These are phyloP conservation scores for Hippophae rhamnoides DNA, from an alignment of 306 rosid genomes.

Conservation along the genomic window DNA sequence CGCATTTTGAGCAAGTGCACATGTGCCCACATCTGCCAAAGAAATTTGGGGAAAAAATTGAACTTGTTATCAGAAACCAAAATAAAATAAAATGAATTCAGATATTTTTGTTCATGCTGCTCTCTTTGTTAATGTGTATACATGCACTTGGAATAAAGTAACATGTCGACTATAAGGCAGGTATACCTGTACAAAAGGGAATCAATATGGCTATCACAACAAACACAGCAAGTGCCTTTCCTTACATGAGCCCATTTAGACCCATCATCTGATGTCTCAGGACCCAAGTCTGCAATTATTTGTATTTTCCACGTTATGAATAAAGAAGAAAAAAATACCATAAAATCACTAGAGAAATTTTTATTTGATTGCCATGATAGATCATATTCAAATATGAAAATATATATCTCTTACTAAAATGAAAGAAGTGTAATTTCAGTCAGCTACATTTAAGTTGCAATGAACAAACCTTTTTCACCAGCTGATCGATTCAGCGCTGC, in stretches of 20 bases:
- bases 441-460: not conserved
- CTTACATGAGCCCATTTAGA: constrained; percentile 95
- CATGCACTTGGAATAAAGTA: not conserved
- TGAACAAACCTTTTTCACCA: constrained; percentile 59
- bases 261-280: constrained; percentile 92
- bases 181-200: constrained; percentile 91
- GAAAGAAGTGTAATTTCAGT: not conserved
- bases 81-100: not conserved
- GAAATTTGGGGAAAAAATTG: not conserved
- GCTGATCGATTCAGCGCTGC: constrained; percentile 88
- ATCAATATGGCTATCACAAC: constrained; percentile 93
- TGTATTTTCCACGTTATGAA: not conserved
- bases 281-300: constrained; percentile 47
- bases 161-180: not conserved
- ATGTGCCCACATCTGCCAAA: constrained; percentile 91
- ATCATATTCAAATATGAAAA: not conserved
- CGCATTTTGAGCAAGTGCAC: constrained; percentile 99
- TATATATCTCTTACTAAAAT: too few relatives aligned
- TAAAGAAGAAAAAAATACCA: not conserved
- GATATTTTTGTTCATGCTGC: not conserved
- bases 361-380: not conserved
- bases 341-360: not conserved
- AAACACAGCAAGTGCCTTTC: constrained; percentile 97
- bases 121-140: not conserved
- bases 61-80: constrained; percentile 1